Base-by-base conservation (phyloP, 441 rosid genomes). In the Viola pubescens region DNA sequence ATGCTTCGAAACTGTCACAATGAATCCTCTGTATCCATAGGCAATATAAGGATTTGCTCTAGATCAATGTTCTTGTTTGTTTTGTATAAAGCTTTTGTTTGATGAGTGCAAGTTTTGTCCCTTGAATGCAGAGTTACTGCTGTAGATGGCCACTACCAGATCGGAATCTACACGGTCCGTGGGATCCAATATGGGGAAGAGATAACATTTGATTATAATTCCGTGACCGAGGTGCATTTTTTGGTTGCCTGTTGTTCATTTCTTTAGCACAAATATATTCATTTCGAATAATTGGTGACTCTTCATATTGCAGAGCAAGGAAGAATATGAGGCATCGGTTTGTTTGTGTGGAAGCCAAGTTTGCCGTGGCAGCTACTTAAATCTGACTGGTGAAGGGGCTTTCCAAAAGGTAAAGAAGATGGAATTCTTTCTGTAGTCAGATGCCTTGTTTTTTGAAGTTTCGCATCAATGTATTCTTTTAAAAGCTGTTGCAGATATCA, bases 321-420 rank as follows among this genome's bases (percentile, higher is more conserved):
- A 94, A 81, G 99, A 94, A 75, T 94, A 94, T 61, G 99, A 94
- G 73, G 99, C 97, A 42, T 94, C 99, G 72, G 99, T 94, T 52
- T 94, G 99, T 81, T 75, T 94, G 72, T 94, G 99, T 75, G 99
- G 99, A 70, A 94, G 97, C 79, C 99, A 94, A 84, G 97, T 89
- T 59, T 94, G 99, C 64, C 88, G 99, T 49, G 99, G 99, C 48
- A 94, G 96, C 88, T 94, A 94, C 82, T 83, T 94, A 76, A 94
- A 94, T 80, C 81, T 94, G 75, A 94, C 99, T 9, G 99, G 99
- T 50, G 99, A 94, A 82, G 99, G 95, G 70, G 95, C 99, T 75
- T 94, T 89, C 65, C 88, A 79, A 68, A 94, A 89, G 99, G 99
- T 94, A 75, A 40, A 9, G 47, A 58, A 11, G 38, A 16, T 54